Conservation (phyloP, 129 eudicot genomes). For the Ambrosia artemisiifolia region DNA sequence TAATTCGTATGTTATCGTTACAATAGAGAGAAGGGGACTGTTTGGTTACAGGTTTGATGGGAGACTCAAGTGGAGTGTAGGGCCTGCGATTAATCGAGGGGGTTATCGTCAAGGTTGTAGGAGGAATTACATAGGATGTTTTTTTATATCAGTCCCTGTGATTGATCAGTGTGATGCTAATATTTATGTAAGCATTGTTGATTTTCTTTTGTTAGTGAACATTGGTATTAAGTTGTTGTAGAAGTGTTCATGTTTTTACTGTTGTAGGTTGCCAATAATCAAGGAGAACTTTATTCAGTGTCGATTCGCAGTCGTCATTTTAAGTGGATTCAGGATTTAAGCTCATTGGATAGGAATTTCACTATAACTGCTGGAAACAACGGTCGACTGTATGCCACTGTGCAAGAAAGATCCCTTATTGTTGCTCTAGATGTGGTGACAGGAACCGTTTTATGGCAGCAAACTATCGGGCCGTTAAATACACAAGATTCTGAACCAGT, state of each 20-base stretch:
- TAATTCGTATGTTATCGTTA: conserved; percentile 62
- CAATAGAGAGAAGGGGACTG: conserved; percentile 58
- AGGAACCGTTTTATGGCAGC: conserved; percentile 75
- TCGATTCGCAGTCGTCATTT: conserved; percentile 62
- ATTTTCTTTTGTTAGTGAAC: not conserved
- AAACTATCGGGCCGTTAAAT: conserved; percentile 71
- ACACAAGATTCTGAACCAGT: conserved; percentile 51
- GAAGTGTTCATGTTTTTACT: not conserved
- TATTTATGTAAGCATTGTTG: conserved; percentile 56
- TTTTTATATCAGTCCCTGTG: conserved; percentile 64
- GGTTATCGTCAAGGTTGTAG: conserved; percentile 85
- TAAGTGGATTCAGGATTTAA: conserved; percentile 89
- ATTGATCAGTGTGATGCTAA: conserved; percentile 89
- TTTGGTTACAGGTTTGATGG: conserved; percentile 71
- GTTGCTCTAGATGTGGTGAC: conserved; percentile 62
- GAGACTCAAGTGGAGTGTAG: conserved; percentile 59
- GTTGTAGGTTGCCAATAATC: conserved; percentile 64
- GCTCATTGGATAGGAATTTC: conserved; percentile 48
- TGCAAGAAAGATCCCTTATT: conserved; percentile 44
- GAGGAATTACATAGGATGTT: conserved; percentile 59
- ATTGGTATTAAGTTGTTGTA: not conserved
- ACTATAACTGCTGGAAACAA: conserved; percentile 77
- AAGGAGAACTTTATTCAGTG: conserved; percentile 79
- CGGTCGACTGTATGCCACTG: conserved; percentile 67
- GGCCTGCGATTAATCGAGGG: conserved; percentile 53